phyloP scores from a whole-genome alignment of 2,329 filamentous ascomycete genomes.

The Calonectria pauciramosa region DNA sequence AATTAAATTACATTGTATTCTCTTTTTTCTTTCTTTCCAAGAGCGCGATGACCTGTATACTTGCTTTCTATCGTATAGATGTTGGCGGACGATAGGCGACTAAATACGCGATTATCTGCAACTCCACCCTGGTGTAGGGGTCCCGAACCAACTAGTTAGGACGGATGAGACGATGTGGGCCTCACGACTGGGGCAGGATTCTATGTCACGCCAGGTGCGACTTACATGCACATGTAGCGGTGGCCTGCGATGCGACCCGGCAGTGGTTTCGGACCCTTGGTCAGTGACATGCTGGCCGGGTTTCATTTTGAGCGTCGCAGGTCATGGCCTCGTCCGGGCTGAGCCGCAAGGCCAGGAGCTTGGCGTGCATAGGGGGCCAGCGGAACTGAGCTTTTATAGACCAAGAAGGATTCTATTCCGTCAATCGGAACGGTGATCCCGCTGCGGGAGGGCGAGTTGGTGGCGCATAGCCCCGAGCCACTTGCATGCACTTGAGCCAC shows the following conservation, averaged over 20 bases:
- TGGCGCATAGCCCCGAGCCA: background rate
- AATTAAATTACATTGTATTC: background rate
- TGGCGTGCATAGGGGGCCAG: background rate
- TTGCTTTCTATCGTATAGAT: background rate
- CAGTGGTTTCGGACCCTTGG: slow-evolving; percentile 6
- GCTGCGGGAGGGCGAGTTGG: background rate
- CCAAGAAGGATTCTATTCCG: background rate
- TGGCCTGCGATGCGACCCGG: background rate
- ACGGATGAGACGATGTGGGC: background rate
- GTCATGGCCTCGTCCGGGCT: background rate
- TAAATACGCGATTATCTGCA: background rate
- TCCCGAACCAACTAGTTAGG: background rate
- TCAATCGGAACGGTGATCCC: background rate
- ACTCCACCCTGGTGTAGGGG: background rate
- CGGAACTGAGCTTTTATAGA: too few relatives aligned
- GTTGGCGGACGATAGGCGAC: background rate
- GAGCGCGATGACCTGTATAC: too few relatives aligned
- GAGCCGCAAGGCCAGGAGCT: background rate
- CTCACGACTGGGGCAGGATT: background rate
- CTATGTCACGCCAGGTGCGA: background rate
- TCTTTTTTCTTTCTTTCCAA: background rate
- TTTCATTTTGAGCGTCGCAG: background rate
- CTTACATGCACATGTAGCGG: background rate
- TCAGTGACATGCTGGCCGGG: background rate
- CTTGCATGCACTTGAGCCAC: background rate